Base-by-base conservation (phyloP, 495 filamentous ascomycete species). In the Darksidea phi region DNA sequence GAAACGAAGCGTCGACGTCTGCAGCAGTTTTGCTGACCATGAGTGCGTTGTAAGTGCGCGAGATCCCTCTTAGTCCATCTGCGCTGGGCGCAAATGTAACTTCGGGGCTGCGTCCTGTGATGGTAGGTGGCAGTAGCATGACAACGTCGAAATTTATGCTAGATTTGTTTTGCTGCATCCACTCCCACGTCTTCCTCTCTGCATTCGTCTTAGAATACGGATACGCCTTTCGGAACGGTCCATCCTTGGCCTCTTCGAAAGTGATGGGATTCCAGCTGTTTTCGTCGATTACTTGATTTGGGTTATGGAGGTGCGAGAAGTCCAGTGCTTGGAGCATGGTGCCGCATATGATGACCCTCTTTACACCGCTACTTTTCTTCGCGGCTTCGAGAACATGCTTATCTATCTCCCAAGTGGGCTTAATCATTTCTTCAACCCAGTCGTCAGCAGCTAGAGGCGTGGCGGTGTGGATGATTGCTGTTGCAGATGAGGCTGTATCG, bases 391-490 rank as follows among this genome's bases (percentile, higher is more conserved):
- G 57, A 13, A 66, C 41, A 24, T 56, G 56, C 0, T 49, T 5
- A 18, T 61, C 42, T 46, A 66, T 46, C 4, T 23, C 25, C 43
- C 45, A 57, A 21, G 57, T 55, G 4, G 57, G 57, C 20, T 50
- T 18, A 21, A 61, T 56, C 26, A 66, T 55, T 11, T 37, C 21
- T 5, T 50, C 13, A 15, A 50, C 13, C 21, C 42, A 61, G 55
- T 59, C 36, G 13, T 23, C 32, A 13, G 25, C 21, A 42, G 13
- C 26, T 17, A 67, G 41, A 1, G 64, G 64, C 2, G 64, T 63
- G 0, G 64, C 64, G 48, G 52, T 46, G 48, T 67, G 59, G 38
- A 67, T 63, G 48, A 63, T 57, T 13, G 18, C 28, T 26, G 53
- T 49, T 28, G 47, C 64, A 17, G 45, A 21, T 6, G 54, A 34